Conservation (phyloP, 2,329 filamentous ascomycete genomes). For the Gaeumannomyces sp. region DNA sequence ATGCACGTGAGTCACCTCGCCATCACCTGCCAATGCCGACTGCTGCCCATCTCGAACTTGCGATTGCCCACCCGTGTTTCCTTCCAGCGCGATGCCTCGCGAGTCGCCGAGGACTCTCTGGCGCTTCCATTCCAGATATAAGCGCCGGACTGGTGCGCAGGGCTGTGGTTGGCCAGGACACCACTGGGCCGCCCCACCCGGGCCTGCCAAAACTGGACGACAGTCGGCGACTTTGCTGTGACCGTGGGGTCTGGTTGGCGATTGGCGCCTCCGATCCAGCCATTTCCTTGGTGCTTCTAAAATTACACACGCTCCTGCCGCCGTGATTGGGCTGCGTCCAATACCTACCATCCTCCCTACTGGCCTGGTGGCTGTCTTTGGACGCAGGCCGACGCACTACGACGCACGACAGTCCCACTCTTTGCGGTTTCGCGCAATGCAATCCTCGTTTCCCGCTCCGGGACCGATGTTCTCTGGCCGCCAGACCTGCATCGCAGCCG, state of each 20-base stretch:
- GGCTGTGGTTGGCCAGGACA: neutral
- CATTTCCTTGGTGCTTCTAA: neutral
- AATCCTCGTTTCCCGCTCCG: neutral
- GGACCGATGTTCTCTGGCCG: too few relatives aligned
- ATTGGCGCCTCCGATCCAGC: neutral
- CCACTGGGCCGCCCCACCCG: neutral
- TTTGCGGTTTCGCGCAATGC: neutral
- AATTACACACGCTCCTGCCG: neutral
- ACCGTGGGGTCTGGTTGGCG: neutral
- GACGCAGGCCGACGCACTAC: neutral
- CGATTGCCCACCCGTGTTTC: neutral
- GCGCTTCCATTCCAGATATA: neutral
- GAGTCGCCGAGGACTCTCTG: neutral
- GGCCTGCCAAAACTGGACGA: neutral
- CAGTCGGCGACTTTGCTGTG: neutral
- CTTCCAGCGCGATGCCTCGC: too few relatives aligned
- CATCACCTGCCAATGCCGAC: too few relatives aligned
- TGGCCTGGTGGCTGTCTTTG: neutral
- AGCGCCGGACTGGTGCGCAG: neutral
- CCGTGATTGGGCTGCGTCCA: neutral
- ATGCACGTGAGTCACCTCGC: too few relatives aligned
- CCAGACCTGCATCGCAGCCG: neutral
- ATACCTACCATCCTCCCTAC: neutral
- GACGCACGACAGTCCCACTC: neutral
- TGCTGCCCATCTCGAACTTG: too few relatives aligned